These are phyloP conservation scores for Stromatinia cepivora DNA, from an alignment of 2,329 filamentous ascomycete genomes.

Conservation along the genomic window DNA sequence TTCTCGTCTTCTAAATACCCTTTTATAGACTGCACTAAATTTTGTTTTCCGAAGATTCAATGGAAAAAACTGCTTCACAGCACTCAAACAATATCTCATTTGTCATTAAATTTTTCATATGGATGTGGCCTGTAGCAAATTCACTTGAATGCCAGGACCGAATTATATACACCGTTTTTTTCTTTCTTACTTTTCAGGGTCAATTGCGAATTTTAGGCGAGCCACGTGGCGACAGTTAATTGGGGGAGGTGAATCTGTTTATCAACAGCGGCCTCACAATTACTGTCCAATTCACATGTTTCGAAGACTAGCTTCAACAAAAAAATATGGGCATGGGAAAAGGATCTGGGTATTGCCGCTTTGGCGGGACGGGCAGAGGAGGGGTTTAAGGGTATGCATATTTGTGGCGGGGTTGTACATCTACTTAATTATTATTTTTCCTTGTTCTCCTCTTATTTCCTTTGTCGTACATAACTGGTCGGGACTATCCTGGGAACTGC, in stretches of 20 bases:
- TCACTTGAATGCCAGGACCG: slow-evolving; percentile 18
- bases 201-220: background rate
- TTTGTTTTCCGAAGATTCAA: slow-evolving; percentile 21
- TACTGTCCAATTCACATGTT: slow-evolving; percentile 9
- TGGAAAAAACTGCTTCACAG: slow-evolving; percentile 22
- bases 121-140: slow-evolving; percentile 19
- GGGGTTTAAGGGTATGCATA: slow-evolving; percentile 12
- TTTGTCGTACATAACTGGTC: slow-evolving; percentile 19
- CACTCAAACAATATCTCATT: slow-evolving; percentile 23
- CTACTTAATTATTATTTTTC: slow-evolving; percentile 14
- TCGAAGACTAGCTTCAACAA: background rate
- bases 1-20: slow-evolving; percentile 36
- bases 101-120: slow-evolving; percentile 21
- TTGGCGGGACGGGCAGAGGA: slow-evolving; percentile 3
- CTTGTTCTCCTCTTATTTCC: slow-evolving; percentile 3
- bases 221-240: slow-evolving; percentile 16
- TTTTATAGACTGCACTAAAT: slow-evolving; percentile 37
- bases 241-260: slow-evolving; percentile 15
- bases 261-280: background rate
- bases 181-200: slow-evolving; percentile 15
- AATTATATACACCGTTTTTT: slow-evolving; percentile 16
- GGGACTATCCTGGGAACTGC: background rate
- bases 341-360: slow-evolving; percentile 15
- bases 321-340: slow-evolving; percentile 13
- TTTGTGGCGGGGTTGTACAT: slow-evolving; percentile 12